Base-by-base conservation (phyloP, 306 rosid genomes). In the Boehmeria nivea region DNA sequence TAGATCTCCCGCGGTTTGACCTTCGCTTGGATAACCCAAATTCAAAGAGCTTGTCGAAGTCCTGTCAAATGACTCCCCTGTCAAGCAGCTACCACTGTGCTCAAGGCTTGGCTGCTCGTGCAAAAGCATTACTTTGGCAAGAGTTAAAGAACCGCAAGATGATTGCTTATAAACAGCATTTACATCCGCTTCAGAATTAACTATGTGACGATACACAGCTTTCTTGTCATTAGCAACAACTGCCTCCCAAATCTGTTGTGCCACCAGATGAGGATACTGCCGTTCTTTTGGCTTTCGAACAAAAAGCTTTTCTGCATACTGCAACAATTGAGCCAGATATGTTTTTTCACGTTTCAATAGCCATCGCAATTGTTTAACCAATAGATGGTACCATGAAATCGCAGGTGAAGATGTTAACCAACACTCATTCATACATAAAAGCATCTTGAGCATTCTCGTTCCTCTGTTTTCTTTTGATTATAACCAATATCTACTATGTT, bases 291-390 rank as follows among this genome's bases (percentile, higher is more conserved):
- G 88, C 73, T 60, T 93, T 63, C 85, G 87, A 50, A 83, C 87
- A 60, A 87, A 93, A 71, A 79, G 67, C 80, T 93, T 93, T 60
- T 93, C 99, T 11, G 96, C 99, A 60, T 93, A 93, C 99, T 91
- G 85, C 43, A 64, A 72, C 51, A n/a, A 23, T 60, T 45, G 70
- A 25, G 61, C 61, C 52, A 48, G 28, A 19, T 16, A 24, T n/a
- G n/a, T n/a, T n/a, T n/a, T n/a, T n/a, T 44, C 2, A 38, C 10
- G 47, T 27, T 68, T 68, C 22, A 20, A 45, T 51, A 47, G 68
- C 28, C 50, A 38, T 42, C 25, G 21, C 43, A 19, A 46, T 6
- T 15, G 22, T 17, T 51, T 42, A 37, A 51, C 27, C 48, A 25
- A 43, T 43, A 57, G 67, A 60, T 52, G 18, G 66, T 14, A 69